Evolutionary conservation across 768 basidiomycete genomes (phyloP), one percentile per base, ranked within the genome.

Genomic region (Podaxis rugospora): DNA sequence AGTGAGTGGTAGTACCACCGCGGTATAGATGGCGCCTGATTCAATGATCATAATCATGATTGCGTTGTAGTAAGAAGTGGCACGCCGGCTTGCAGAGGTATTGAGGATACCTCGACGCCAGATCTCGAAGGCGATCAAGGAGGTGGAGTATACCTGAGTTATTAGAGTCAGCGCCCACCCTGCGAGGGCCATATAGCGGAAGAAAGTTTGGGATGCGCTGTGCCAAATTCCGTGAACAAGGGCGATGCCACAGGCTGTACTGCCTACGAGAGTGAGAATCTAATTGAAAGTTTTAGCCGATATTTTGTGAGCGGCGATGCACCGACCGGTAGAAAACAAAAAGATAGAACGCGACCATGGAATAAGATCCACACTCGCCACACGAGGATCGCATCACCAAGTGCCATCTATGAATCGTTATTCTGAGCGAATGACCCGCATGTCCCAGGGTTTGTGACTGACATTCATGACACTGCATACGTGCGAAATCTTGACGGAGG

Each of bases 321-420:
- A 28, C 54, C 16, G 13, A 55, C 54, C 1, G 54, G 54, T 44
- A 39, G 39, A 14, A 55, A 39, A 40, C 54, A 55, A 16, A 55
- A 18, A 21, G 21, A 44, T 11, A 36, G 42, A 28, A 13, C 35
- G 5, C 54, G 54, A 13, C 23, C 25, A 44, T 55, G 54, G 37
- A 55, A 40, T 25, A 55, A 25, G 2, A 42, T 55, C 54, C 54
- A 55, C 6, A 55, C 54, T 23, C 54, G 54, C 54, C 54, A 55
- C 2, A 55, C 54, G 2, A 55, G 42, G n/a, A 55, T 55, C 18
- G 40, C 54, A 42, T 55, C 54, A 10, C 54, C 54, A 4, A 55
- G 6, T 5, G 39, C 54, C 7, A 55, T 23, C 54, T 44, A 11
- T 23, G 18, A 9, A 27, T n/a, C 18, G 42, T 49, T 11, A 49